Evolutionary conservation across 495 filamentous ascomycete genomes (phyloP), one percentile per base, ranked within the genome.

Genomic region (Cladorrhinum samala): DNA sequence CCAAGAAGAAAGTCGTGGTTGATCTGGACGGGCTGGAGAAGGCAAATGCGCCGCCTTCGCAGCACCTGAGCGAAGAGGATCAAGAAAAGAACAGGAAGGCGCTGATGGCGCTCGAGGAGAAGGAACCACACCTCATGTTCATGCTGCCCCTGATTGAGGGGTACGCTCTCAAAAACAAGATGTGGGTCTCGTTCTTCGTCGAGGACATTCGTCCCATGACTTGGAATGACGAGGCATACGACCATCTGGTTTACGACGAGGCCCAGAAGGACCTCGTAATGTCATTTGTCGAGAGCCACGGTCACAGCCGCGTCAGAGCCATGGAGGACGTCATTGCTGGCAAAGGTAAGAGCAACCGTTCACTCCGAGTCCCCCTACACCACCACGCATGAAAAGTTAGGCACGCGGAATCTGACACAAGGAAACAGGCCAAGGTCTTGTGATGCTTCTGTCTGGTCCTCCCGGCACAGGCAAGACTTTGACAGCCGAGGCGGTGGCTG

Each of bases 381-480:
- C n/a, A n/a, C n/a, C n/a, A n/a, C n/a, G n/a, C n/a, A n/a, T n/a
- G n/a, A n/a, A n/a, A n/a, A n/a, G n/a, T n/a, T n/a, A n/a, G n/a
- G n/a, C n/a, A n/a, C n/a, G n/a, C n/a, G n/a, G n/a, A n/a, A n/a
- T n/a, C 40, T 40, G 20, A 41, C 37, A 46, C 17, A 16, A 44
- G 13, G 7, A 16, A n/a, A 46, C 19, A 59, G 62, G 64, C 11
- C 49, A 64, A 51, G 71, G 60, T 41, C 59, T 56, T 8, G 64
- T 69, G 51, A 60, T 69, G 20, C 53, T 71, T 21, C 58, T 71
- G 5, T 49, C 49, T 18, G 82, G 83, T 0, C 66, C 65, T 2
- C 80, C 82, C 0, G 82, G 80, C 0, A 73, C 74, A 1, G 80
- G 81, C 9, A 84, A 86, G 59, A 84, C 82, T 2, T 62, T 79